Base-by-base conservation (phyloP, 2,329 filamentous ascomycete genomes). In the Raffaelea ambrosiae region DNA sequence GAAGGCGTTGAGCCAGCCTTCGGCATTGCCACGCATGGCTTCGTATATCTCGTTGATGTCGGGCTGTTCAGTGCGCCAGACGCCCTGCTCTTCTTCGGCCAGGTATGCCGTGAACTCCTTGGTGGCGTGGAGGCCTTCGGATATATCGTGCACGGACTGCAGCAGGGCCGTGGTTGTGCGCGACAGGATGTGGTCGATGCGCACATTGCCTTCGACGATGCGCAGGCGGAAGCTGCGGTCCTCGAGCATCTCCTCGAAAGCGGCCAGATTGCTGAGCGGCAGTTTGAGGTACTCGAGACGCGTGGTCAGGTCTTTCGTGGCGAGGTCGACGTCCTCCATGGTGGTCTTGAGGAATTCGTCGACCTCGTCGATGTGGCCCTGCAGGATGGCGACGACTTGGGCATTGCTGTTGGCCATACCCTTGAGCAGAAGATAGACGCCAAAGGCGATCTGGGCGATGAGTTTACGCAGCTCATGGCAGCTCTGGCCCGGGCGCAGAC, bases 391-490 rank as follows among this genome's bases (percentile, higher is more conserved):
- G 53, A 95, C 83, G 13, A 96, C 91, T 61, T 95, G 87, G 31
- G 81, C 75, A 55, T 95, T 86, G 56, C 88, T 94, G 65, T 91
- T 95, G 46, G 93, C 90, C 63, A 94, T 79, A 51, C 83, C 82
- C 58, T 90, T 83, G 48, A 94, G 79, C 49, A 97, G 69, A 40
- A 97, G 72, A 63, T 96, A 90, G 35, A 97, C 83, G 19, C 93
- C 91, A 63, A 97, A 97, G 2, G 88, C 84, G 56, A 97, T 90
- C 65, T 97, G 91, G 16, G 91, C 83, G 61, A 94, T 79, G 43
- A 96, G 78, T 68, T 96, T 96, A 72, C 84, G 84, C 51, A 97
- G 71, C 53, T 94, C 88, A 61, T 97, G 93, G 60, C 88, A 84
- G 58, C 80, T 78, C 61, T 93, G 87, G 40, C 81, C 81, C 0